These are phyloP conservation scores for Zymoseptoria ardabiliae DNA, from an alignment of 2,329 filamentous ascomycete species.

Conservation along the genomic window DNA sequence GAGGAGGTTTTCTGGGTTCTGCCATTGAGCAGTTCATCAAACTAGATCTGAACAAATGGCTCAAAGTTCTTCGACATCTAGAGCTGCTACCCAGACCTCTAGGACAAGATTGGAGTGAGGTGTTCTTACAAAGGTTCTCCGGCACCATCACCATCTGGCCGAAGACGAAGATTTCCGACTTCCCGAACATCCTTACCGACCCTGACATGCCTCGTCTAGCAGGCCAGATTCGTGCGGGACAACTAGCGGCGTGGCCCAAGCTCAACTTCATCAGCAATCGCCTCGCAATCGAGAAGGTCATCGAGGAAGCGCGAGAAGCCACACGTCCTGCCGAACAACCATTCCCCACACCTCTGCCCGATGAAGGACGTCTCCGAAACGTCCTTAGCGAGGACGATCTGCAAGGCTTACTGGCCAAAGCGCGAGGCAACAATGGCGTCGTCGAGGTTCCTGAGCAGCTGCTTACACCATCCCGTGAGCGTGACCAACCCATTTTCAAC, in stretches of 20 bases:
- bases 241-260: constrained; percentile 84
- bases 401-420: constrained; percentile 32
- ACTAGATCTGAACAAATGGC: constrained; percentile 94
- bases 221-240: constrained; percentile 82
- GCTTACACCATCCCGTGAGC: constrained; percentile 16
- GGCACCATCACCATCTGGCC: constrained; percentile 97
- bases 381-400: constrained; percentile 43
- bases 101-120: constrained; percentile 92
- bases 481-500: constrained; percentile 6
- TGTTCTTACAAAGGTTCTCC: constrained; percentile 92
- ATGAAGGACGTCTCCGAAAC: constrained; percentile 21
- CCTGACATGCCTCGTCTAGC: constrained; percentile 68
- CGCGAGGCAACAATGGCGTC: constrained; percentile 23
- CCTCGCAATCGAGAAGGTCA: constrained; percentile 69
- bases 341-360: constrained; percentile 23
- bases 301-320: constrained; percentile 49
- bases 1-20: constrained; percentile 87
- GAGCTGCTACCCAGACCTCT: constrained; percentile 84
- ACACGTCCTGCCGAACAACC: constrained; percentile 29
- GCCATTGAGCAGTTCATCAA: constrained; percentile 93
- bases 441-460: constrained; percentile 23
- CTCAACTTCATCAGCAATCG: constrained; percentile 85
- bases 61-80: constrained; percentile 85
- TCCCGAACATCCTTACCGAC: constrained; percentile 78
- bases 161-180: constrained; percentile 69